Evolutionary conservation across 2,329 filamentous ascomycete species (phyloP).

Genomic region (Ophiostoma triangulosporum): DNA sequence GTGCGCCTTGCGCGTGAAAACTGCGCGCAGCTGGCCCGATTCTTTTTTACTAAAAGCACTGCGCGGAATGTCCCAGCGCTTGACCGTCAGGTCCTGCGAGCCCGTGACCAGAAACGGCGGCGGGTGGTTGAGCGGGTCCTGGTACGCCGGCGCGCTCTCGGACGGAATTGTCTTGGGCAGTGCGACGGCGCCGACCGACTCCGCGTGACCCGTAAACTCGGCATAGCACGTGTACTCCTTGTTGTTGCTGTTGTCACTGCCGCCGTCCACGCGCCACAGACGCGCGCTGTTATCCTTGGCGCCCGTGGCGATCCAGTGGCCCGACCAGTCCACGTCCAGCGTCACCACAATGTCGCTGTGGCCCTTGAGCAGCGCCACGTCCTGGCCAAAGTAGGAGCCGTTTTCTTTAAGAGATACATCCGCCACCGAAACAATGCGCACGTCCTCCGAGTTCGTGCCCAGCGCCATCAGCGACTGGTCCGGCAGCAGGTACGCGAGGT

Average conservation of each 20-base stretch:
- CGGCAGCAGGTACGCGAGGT: slow-evolving; percentile 72
- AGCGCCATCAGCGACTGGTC: slow-evolving; percentile 74
- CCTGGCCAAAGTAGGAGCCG: slow-evolving; percentile 68
- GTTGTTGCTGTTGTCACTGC: slow-evolving; percentile 28
- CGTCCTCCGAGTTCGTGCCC: slow-evolving; percentile 88
- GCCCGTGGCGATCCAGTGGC: slow-evolving; percentile 89
- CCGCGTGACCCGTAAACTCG: slow-evolving; percentile 76
- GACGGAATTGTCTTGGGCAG: slow-evolving; percentile 59
- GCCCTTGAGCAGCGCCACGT: slow-evolving; percentile 72
- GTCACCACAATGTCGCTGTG: slow-evolving; percentile 95
- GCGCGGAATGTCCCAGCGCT: slow-evolving; percentile 74
- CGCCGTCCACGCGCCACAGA: slow-evolving; percentile 73
- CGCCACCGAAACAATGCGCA: slow-evolving; percentile 67
- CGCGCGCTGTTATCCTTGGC: slow-evolving; percentile 93
- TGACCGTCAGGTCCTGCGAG: slow-evolving; percentile 89
- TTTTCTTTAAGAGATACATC: slow-evolving; percentile 18
- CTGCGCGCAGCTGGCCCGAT: slow-evolving; percentile 44
- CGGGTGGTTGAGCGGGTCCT: slow-evolving; percentile 63
- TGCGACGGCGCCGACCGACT: slow-evolving; percentile 82
- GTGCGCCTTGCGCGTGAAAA: slow-evolving; percentile 87
- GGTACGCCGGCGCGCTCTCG: slow-evolving; percentile 54
- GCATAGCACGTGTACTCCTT: slow-evolving; percentile 44
- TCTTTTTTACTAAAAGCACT: slow-evolving; percentile 19
- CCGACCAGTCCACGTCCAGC: slow-evolving; percentile 90
- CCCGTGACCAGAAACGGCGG: slow-evolving; percentile 80